These are phyloP conservation scores for Salix brachista DNA, from an alignment of 345 rosid species.

Conservation along the genomic window DNA sequence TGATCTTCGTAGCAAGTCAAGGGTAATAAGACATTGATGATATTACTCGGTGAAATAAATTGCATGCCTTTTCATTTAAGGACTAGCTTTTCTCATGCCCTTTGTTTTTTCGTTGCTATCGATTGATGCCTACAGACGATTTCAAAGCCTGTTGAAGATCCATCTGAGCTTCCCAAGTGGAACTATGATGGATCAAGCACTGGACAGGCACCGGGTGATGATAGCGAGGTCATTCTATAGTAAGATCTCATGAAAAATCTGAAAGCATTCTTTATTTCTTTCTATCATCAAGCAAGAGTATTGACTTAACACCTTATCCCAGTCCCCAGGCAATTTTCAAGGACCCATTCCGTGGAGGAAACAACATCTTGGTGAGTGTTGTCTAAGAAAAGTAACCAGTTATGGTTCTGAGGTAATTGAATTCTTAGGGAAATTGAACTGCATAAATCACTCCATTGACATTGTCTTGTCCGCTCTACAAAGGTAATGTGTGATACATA, in stretches of 20 bases:
- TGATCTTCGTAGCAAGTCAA: slow-evolving; percentile 92
- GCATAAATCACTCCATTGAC: background rate
- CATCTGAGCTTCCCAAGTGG: slow-evolving; percentile 98
- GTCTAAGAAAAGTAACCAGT: background rate
- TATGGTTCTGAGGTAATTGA: background rate
- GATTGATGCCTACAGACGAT: slow-evolving; percentile 48
- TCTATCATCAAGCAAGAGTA: slow-evolving; percentile 7
- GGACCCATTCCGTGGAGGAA: slow-evolving; percentile 97
- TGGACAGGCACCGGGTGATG: slow-evolving; percentile 96
- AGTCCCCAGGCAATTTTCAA: slow-evolving; percentile 95
- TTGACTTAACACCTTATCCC: slow-evolving; percentile 22
- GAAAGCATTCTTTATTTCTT: background rate
- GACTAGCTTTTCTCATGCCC: slow-evolving; percentile 5
- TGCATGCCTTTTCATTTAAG: background rate
- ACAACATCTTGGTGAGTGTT: slow-evolving; percentile 82
- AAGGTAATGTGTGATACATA: slow-evolving; percentile 89
- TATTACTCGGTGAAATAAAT: slow-evolving; percentile 6
- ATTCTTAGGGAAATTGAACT: background rate
- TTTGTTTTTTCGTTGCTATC: background rate
- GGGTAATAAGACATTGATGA: slow-evolving; percentile 41
- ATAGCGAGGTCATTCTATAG: slow-evolving; percentile 97
- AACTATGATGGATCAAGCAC: slow-evolving; percentile 99
- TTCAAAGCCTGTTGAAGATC: slow-evolving; percentile 78
- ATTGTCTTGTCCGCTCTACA: slow-evolving; percentile 7
- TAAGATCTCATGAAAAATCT: slow-evolving; percentile 38